These are phyloP conservation scores for Megacollybia marginata DNA, from an alignment of 768 basidiomycete species.

Conservation along the genomic window DNA sequence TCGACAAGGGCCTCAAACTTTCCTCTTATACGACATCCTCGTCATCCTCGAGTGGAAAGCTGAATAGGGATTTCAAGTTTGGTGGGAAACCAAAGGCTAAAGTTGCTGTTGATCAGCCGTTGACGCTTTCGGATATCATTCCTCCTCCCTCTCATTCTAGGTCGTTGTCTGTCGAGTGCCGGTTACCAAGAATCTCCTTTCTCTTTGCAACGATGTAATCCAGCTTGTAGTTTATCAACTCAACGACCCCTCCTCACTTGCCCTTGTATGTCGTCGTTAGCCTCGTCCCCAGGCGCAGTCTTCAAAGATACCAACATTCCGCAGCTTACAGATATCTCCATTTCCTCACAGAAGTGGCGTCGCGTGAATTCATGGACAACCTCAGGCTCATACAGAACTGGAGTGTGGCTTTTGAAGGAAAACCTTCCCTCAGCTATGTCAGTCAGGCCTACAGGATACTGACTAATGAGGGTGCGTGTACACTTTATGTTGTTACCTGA, in stretches of 20 bases:
- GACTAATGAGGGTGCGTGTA: slow-evolving; percentile 57
- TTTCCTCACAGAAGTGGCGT: slow-evolving; percentile 78
- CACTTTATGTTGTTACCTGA: neutral
- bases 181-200: slow-evolving; percentile 40
- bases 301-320: slow-evolving; percentile 3
- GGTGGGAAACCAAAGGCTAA: too few species aligned
- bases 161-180: neutral
- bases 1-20: too few species aligned
- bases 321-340: slow-evolving; percentile 80
- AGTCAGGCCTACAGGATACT: slow-evolving; percentile 76
- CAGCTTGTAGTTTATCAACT: slow-evolving; percentile 71
- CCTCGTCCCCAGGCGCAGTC: too few species aligned
- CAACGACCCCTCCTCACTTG: slow-evolving; percentile 53
- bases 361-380: slow-evolving; percentile 91
- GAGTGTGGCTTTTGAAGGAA: slow-evolving; percentile 85
- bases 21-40: too few species aligned
- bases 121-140: too few species aligned
- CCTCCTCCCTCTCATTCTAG: too few species aligned
- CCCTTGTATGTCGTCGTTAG: slow-evolving; percentile 49
- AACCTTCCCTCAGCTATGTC: slow-evolving; percentile 63
- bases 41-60: too few species aligned
- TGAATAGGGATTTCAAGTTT: too few species aligned
- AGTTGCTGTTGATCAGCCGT: too few species aligned
- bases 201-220: slow-evolving; percentile 63
- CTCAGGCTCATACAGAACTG: slow-evolving; percentile 83